Conservation (phyloP, 768 basidiomycete genomes). For the Leccinellum luteum region DNA sequence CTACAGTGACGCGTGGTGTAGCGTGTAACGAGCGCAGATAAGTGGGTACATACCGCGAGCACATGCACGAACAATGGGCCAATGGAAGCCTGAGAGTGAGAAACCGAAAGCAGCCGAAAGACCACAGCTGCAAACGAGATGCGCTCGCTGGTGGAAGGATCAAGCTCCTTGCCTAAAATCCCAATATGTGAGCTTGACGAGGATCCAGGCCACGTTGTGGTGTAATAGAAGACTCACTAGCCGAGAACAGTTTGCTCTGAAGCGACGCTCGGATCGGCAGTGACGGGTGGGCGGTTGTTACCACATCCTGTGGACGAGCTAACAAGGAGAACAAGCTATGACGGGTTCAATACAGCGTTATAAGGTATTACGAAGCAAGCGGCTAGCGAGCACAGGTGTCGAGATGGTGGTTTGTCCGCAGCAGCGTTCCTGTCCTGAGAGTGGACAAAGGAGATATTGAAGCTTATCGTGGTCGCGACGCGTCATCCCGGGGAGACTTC, state of each 20-base stretch:
- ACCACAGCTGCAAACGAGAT: too few species aligned
- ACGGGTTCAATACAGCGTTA: background rate
- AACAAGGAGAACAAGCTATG: background rate
- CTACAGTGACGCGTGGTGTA: too few species aligned
- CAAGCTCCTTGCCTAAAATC: too few species aligned
- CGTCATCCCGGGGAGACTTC: background rate
- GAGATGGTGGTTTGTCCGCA: background rate
- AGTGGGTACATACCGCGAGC: too few species aligned
- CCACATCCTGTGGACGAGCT: background rate
- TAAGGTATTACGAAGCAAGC: background rate
- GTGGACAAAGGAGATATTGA: background rate
- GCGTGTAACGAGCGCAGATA: too few species aligned
- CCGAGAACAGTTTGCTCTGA: too few species aligned
- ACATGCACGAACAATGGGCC: too few species aligned
- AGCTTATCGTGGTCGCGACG: background rate
- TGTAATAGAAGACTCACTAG: slow-evolving; percentile 5
- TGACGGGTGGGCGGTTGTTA: too few species aligned
- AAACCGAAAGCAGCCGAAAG: too few species aligned
- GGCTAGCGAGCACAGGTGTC: background rate
- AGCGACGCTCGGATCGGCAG: background rate
- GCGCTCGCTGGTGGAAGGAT: too few species aligned
- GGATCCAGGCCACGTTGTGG: background rate
- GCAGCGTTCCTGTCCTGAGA: background rate
- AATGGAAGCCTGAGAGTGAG: too few species aligned
- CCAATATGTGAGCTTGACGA: too few species aligned